Conservation (phyloP, 768 basidiomycete genomes). For the Xanthoconium purpureum region DNA sequence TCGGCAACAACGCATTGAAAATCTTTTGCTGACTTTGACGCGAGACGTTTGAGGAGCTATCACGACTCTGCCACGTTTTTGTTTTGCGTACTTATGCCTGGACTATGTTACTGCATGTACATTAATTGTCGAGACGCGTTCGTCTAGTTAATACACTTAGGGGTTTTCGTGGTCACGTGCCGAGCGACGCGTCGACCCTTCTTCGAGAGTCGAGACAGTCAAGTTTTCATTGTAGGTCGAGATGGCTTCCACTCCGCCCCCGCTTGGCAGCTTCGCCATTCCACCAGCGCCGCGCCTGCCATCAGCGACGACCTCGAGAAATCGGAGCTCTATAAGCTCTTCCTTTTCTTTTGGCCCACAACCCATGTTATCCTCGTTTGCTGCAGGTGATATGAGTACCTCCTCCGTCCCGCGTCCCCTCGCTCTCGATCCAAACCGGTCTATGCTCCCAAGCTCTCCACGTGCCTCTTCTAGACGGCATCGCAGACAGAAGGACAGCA, state of each 20-base stretch:
- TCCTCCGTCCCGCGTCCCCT: conserved; percentile 52
- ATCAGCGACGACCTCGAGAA: conserved; percentile 54
- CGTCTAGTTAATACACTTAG: not conserved
- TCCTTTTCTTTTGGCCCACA: conserved; percentile 85
- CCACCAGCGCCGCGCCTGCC: conserved; percentile 49
- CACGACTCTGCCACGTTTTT: not conserved
- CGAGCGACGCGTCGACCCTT: conserved; percentile 8
- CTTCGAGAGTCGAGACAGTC: too few species aligned
- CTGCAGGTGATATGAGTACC: conserved; percentile 61
- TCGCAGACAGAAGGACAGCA: conserved; percentile 52
- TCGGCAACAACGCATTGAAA: conserved; percentile 77
- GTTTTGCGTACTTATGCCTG: not conserved
- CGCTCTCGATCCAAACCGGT: conserved; percentile 77
- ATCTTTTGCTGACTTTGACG: conserved; percentile 64
- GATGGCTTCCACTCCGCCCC: conserved; percentile 50
- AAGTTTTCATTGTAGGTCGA: not conserved
- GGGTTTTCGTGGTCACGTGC: conserved; percentile 15
- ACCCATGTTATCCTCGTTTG: conserved; percentile 67
- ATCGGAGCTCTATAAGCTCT: conserved; percentile 68
- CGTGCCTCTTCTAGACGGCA: conserved; percentile 63
- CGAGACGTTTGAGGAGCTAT: conserved; percentile 50
- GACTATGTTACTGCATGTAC: not conserved
- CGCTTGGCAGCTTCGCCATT: conserved; percentile 40
- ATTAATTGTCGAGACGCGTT: not conserved
- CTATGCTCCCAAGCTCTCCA: conserved; percentile 71